Evolutionary conservation across 306 rosid genomes (phyloP).

Genomic region (Fagus sylvatica): DNA sequence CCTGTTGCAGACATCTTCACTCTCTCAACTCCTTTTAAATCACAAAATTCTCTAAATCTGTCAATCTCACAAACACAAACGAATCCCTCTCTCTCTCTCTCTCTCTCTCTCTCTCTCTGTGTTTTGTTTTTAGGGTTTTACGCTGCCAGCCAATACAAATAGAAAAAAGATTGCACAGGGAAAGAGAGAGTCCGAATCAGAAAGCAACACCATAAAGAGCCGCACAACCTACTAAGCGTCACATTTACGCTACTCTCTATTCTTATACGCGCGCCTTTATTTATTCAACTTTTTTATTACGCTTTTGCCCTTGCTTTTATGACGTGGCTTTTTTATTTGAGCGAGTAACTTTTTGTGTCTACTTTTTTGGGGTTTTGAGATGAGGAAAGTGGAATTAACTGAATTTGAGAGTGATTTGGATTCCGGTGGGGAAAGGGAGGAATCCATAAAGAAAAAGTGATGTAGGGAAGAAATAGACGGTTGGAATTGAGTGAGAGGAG

Average conservation of each 20-base stretch:
- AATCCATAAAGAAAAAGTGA: not conserved
- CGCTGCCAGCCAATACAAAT: not conserved
- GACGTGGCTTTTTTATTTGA: not conserved
- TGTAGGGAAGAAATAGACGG: conserved; percentile 12
- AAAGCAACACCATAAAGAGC: not conserved
- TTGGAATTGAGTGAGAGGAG: not conserved
- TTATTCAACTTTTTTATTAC: not conserved
- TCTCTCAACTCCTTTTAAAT: not conserved
- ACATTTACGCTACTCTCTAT: conserved; percentile 1
- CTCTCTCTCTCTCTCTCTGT: not conserved
- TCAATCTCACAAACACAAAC: not conserved
- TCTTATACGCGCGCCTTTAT: not conserved
- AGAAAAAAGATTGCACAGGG: not conserved
- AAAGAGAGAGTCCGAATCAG: not conserved
- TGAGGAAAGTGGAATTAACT: not conserved
- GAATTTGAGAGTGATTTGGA: conserved; percentile 29
- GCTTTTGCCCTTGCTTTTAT: not conserved
- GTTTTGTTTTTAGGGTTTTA: not conserved
- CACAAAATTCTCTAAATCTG: no score
- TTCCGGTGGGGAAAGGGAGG: conserved; percentile 15
- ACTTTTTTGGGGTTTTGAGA: not conserved
- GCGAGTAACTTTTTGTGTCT: not conserved
- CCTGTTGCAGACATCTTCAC: conserved; percentile 59
- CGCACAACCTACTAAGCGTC: not conserved
- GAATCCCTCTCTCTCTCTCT: not conserved